Percentiles rank a stretch among this genome's conserved stretches.
phyloP scores from a whole-genome alignment of 129 eudicot species.

The Artemisia annua region DNA sequence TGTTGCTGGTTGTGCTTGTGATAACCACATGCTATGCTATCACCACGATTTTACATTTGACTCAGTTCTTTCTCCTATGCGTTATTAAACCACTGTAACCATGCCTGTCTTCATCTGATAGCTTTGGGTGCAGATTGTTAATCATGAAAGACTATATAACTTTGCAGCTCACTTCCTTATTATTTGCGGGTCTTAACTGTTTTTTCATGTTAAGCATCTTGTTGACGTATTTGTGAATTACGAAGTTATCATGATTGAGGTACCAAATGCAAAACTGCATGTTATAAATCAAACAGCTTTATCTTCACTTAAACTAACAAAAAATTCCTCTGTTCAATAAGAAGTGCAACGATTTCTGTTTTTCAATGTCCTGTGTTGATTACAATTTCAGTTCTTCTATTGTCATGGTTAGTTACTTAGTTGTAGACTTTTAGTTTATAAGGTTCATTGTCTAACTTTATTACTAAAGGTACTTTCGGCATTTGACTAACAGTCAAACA shows the following conservation, averaged over 20 bases:
- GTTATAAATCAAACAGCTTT: too few relatives aligned
- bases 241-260: too few relatives aligned
- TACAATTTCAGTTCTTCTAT: constrained; percentile 10
- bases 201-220: too few relatives aligned
- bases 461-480: background rate
- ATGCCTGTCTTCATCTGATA: too few relatives aligned
- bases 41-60: background rate
- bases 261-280: too few relatives aligned
- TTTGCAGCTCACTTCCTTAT: too few relatives aligned
- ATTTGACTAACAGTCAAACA: constrained; percentile 2
- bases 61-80: too few relatives aligned
- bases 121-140: too few relatives aligned
- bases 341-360: constrained; percentile 4
- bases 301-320: background rate
- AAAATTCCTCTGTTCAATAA: background rate
- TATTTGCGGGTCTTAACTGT: too few relatives aligned
- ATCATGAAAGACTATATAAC: too few relatives aligned
- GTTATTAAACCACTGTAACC: too few relatives aligned
- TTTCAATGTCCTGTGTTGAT: background rate
- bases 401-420: constrained; percentile 17
- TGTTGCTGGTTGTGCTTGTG: constrained; percentile 2
- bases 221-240: too few relatives aligned
- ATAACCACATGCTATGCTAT: background rate
- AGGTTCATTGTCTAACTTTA: background rate
- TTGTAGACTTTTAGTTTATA: constrained; percentile 6